Percentiles rank a stretch among this genome's conserved stretches.
Evolutionary conservation across 441 rosid genomes (phyloP).

Genomic region (Gossypium davidsonii): DNA sequence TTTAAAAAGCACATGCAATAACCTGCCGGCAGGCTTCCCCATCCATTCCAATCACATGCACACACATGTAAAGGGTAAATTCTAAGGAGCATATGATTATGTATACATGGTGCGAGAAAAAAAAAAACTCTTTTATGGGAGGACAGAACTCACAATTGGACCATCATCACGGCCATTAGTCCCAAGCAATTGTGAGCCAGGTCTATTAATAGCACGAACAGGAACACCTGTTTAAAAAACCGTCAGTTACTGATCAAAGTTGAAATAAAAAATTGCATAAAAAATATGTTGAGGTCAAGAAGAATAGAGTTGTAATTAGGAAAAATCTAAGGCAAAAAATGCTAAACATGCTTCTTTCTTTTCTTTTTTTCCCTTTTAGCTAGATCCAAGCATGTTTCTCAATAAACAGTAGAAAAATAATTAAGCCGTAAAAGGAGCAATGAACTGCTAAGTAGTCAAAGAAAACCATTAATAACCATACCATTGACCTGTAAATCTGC

Average conservation of each 20-base stretch:
- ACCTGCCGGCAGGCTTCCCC: background rate
- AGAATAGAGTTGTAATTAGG: background rate
- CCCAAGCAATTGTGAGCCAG: slow-evolving; percentile 84
- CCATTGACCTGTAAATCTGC: slow-evolving; percentile 94
- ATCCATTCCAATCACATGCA: background rate
- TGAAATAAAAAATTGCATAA: background rate
- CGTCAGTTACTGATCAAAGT: background rate
- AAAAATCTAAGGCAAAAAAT: background rate
- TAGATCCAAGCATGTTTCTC: background rate
- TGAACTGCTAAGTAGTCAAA: background rate
- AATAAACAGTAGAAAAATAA: background rate
- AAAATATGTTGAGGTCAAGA: background rate
- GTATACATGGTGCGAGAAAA: background rate
- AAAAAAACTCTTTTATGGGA: slow-evolving; percentile 1
- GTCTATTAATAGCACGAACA: slow-evolving; percentile 77
- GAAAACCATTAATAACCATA: slow-evolving; percentile 31
- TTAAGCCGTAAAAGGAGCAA: background rate
- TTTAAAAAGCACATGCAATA: background rate
- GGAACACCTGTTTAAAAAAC: slow-evolving; percentile 38
- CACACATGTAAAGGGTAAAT: slow-evolving; percentile 7
- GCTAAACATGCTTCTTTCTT: background rate
- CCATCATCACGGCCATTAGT: slow-evolving; percentile 99
- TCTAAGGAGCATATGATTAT: background rate
- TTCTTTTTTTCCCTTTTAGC: background rate
- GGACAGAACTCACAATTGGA: slow-evolving; percentile 60